phyloP scores from a whole-genome alignment of 768 basidiomycete genomes.

The Suillus plorans region DNA sequence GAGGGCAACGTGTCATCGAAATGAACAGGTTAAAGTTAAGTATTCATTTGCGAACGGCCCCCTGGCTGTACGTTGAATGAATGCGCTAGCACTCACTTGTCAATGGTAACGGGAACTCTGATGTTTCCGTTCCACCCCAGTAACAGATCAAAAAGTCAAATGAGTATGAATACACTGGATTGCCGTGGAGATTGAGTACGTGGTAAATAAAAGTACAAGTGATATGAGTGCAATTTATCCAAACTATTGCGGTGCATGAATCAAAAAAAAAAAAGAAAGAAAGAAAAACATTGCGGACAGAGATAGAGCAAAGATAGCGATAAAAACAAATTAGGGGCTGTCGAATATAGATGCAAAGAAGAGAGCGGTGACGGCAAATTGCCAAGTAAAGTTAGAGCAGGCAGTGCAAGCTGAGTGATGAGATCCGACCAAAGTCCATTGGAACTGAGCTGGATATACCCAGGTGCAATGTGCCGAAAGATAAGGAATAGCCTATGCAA shows the following conservation, averaged over 20 bases:
- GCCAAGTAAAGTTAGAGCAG: not conserved
- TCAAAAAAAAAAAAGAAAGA: not conserved
- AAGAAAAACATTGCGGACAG: not conserved
- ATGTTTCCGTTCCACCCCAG: not conserved
- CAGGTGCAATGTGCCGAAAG: not conserved
- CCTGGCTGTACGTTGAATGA: not conserved
- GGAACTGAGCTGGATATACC: not conserved
- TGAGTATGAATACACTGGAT: not conserved
- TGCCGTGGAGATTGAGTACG: not conserved
- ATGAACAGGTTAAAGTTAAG: not conserved
- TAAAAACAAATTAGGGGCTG: conserved; percentile 2
- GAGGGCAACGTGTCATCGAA: not conserved
- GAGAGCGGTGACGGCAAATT: not conserved
- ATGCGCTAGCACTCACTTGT: not conserved
- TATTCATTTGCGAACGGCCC: not conserved
- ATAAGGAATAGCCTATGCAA: not conserved
- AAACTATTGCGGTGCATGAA: not conserved
- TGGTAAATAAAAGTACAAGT: not conserved
- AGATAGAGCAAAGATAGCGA: conserved; percentile 1
- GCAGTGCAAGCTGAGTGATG: not conserved
- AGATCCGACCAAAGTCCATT: not conserved
- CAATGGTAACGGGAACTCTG: not conserved
- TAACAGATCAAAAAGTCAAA: not conserved
- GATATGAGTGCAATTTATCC: not conserved
- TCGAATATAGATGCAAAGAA: conserved; percentile 1